Evolutionary conservation across 2,329 filamentous ascomycete genomes (phyloP), one percentile per base, ranked within the genome.

Genomic region (Colletotrichum noveboracense): DNA sequence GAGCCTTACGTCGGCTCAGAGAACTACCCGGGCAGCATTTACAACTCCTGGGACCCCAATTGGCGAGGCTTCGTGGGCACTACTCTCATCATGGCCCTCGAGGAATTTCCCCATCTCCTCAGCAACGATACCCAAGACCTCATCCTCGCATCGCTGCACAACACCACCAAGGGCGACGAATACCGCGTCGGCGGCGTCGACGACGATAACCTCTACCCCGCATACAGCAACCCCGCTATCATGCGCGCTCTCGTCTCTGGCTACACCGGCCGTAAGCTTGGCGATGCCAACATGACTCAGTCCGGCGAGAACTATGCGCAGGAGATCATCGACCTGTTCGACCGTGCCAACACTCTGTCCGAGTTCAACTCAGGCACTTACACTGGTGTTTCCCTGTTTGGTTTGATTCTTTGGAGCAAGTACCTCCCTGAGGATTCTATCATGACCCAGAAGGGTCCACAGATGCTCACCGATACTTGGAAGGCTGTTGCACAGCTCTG

Each of bases 311-410:
- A 78, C 0, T 91, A 92, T 77, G 91, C 91, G 0, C 80, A 87
- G 56, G 86, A 91, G 10, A 86, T 93, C 56, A 85, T 93, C 9
- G 85, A 89, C 34, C 85, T 93, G 0, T 93, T 93, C 77, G 85
- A 88, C 75, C 84, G 85, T 7, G 86, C 88, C 70, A 84, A 89
- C 75, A 93, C 91, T 0, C 85, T 93, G 1, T 91, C 90, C 3
- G 91, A 93, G 78, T 93, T 92, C 81, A 92, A 92, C 78, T 89
- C 88, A 0, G 89, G 89, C 6, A 93, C 92, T 0, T 93, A 93
- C 78, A 89, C 90, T 0, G 92, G 92, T 0, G 89, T 93, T 1
- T 91, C 90, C 0, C 83, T 93, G 4, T 91, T 87, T 64, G 91
- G 89, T 0, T 83, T 93, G 7, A 88, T 89, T 3, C 81, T 93